These are phyloP conservation scores for Linum trigynum DNA, from an alignment of 345 rosid species.

Conservation along the genomic window DNA sequence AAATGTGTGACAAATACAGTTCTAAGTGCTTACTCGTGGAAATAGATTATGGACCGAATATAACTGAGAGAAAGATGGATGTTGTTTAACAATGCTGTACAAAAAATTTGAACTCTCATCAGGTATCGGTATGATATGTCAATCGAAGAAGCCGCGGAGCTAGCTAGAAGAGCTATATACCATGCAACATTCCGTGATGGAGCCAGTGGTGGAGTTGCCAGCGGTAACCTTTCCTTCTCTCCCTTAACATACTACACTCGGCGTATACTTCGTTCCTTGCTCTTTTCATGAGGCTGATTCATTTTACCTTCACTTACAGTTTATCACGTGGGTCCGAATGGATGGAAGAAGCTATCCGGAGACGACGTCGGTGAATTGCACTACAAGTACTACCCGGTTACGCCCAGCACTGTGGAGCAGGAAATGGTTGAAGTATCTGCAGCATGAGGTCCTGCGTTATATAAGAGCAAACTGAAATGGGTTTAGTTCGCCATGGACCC, in stretches of 20 bases:
- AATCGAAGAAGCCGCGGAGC: slow-evolving; percentile 80
- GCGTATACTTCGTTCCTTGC: too few relatives aligned
- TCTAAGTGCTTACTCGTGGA: too few relatives aligned
- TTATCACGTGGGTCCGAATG: slow-evolving; percentile 79
- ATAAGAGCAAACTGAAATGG: too few relatives aligned
- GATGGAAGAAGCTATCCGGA: slow-evolving; percentile 97
- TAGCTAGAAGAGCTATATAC: slow-evolving; percentile 92
- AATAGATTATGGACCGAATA: too few relatives aligned
- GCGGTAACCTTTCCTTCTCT: slow-evolving; percentile 46
- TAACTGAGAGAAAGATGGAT: too few relatives aligned
- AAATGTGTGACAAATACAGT: too few relatives aligned
- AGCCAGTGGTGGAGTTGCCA: slow-evolving; percentile 99
- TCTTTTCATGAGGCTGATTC: too few relatives aligned
- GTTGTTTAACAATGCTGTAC: too few relatives aligned
- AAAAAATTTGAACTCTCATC: too few relatives aligned
- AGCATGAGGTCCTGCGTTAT: too few relatives aligned
- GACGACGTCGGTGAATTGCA: slow-evolving; percentile 96
- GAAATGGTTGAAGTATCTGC: slow-evolving; percentile 71
- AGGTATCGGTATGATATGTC: slow-evolving; percentile 84
- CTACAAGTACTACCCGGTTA: slow-evolving; percentile 66
- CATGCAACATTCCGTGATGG: slow-evolving; percentile 98
- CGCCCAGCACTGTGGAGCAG: slow-evolving; percentile 54
- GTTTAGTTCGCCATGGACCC: too few relatives aligned
- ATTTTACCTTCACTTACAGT: slow-evolving; percentile 35
- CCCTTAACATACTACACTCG: not conserved